Evolutionary conservation across 192 early-diverging fungal genomes (phyloP).

Genomic region (Backusella mclennaniae): DNA sequence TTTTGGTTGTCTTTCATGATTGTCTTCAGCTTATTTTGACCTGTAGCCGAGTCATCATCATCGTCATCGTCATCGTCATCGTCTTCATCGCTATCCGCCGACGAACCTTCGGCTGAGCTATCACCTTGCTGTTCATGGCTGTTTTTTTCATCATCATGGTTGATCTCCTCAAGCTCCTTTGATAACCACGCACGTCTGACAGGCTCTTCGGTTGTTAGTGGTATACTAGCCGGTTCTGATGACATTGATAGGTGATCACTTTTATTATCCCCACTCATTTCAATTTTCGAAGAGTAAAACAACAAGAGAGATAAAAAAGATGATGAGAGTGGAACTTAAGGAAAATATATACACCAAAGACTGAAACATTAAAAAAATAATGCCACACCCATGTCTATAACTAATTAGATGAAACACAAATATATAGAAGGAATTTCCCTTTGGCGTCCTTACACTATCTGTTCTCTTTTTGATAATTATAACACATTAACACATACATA

Average conservation of each 20-base stretch:
- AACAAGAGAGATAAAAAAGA: not conserved
- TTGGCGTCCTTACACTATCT: no score
- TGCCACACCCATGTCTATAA: not conserved
- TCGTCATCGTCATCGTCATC: not conserved
- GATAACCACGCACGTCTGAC: constrained; percentile 21
- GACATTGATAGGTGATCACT: not conserved
- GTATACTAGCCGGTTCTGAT: constrained; percentile 4
- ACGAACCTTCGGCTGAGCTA: not conserved
- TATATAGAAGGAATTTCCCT: no score
- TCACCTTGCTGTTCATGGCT: not conserved
- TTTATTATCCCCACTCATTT: not conserved
- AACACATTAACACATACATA: no score
- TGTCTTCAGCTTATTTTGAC: not conserved
- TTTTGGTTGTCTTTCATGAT: not conserved
- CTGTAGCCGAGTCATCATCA: not conserved
- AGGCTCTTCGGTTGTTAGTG: constrained; percentile 34
- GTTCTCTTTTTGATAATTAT: no score
- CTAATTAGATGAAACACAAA: not conserved
- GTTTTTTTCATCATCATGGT: not conserved
- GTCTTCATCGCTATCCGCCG: not conserved
- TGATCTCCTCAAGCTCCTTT: constrained; percentile 14
- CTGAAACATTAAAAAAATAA: not conserved
- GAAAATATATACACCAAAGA: not conserved
- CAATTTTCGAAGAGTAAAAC: not conserved
- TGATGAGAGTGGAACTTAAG: no score